phyloP scores from a whole-genome alignment of 345 rosid genomes.

The Theobroma cacao region DNA sequence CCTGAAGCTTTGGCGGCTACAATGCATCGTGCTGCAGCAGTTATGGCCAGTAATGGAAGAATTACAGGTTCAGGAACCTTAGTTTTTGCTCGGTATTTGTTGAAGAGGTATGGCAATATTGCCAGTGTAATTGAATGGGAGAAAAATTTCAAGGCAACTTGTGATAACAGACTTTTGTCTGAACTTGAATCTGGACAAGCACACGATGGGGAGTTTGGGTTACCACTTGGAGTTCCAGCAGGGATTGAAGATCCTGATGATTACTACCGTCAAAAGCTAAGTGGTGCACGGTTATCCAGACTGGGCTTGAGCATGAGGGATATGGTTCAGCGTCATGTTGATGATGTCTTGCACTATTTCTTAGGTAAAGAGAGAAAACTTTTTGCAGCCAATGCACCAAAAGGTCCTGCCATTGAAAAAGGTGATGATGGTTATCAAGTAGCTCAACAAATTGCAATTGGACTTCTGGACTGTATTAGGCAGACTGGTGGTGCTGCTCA shows the following conservation, averaged over 20 bases:
- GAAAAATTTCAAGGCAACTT: slow-evolving; percentile 60
- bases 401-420: slow-evolving; percentile 52
- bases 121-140: slow-evolving; percentile 92
- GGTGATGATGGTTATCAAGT: slow-evolving; percentile 70
- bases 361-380: slow-evolving; percentile 63
- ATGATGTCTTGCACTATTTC: slow-evolving; percentile 55
- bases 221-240: slow-evolving; percentile 77
- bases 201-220: slow-evolving; percentile 70
- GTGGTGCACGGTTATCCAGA: slow-evolving; percentile 60
- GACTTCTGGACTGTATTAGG: slow-evolving; percentile 73
- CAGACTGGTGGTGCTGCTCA: slow-evolving; percentile 98
- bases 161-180: slow-evolving; percentile 80
- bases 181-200: slow-evolving; percentile 84
- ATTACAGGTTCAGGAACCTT: slow-evolving; percentile 65
- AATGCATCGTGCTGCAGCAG: slow-evolving; percentile 57
- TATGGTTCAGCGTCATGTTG: slow-evolving; percentile 65
- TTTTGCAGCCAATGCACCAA: slow-evolving; percentile 50
- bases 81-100: slow-evolving; percentile 69
- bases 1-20: slow-evolving; percentile 79
- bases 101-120: slow-evolving; percentile 71
- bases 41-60: slow-evolving; percentile 66
- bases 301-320: slow-evolving; percentile 85
- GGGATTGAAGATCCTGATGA: slow-evolving; percentile 90
- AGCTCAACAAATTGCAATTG: slow-evolving; percentile 78
- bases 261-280: slow-evolving; percentile 74